Percentiles rank a stretch among this genome's conserved stretches.
These are phyloP conservation scores for Nothophoma quercina DNA, from an alignment of 2,329 filamentous ascomycete species.

Conservation along the genomic window DNA sequence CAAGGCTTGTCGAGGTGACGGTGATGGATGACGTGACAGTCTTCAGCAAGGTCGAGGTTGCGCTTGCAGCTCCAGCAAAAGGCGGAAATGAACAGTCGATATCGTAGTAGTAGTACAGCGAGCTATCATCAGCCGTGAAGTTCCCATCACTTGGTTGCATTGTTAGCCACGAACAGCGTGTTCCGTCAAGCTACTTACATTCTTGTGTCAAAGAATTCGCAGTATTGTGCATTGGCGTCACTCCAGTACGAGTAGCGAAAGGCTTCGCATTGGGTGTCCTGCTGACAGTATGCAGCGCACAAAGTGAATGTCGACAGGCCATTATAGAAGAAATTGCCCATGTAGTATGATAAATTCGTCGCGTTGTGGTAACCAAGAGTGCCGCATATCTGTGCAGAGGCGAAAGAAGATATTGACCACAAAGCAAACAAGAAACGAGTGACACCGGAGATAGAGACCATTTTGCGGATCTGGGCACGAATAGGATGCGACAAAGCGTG, in stretches of 20 bases:
- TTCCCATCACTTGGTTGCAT: neutral
- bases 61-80: neutral
- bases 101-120: conserved; percentile 9
- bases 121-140: neutral
- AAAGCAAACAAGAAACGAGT: neutral
- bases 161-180: neutral
- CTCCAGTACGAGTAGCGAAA: conserved; percentile 31
- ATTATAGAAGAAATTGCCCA: conserved; percentile 37
- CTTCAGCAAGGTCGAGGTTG: neutral
- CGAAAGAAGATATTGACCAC: neutral
- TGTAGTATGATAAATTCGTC: conserved; percentile 21
- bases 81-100: neutral
- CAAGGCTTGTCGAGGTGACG: neutral
- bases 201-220: conserved; percentile 30
- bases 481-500: neutral
- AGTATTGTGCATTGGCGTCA: conserved; percentile 30
- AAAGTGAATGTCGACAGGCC: conserved; percentile 25
- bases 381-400: conserved; percentile 19
- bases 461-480: neutral
- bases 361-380: conserved; percentile 20
- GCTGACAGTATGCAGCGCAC: conserved; percentile 31
- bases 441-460: neutral
- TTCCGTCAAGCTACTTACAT: conserved; percentile 21
- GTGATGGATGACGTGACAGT: neutral
- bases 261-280: conserved; percentile 21